A percentile compares a stretch with the other conserved stretches of the same genome.
phyloP scores from a whole-genome alignment of 495 filamentous ascomycete genomes.

The Hyaloscypha variabilis region DNA sequence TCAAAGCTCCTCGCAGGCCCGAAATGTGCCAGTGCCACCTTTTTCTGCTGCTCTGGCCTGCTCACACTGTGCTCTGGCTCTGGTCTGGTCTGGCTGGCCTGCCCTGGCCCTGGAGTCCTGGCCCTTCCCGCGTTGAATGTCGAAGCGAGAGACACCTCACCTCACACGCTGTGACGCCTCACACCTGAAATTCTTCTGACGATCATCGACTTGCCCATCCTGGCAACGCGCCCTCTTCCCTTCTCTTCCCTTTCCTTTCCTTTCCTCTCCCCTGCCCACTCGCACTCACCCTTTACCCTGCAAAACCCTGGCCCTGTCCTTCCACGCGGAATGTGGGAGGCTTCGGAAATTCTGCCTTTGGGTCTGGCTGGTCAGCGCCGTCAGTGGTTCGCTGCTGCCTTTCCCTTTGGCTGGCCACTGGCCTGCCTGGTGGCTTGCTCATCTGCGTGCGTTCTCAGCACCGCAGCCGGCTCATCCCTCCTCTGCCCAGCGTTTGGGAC shows the following conservation, averaged over 20 bases:
- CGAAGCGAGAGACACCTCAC: background rate
- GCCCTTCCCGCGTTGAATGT: background rate
- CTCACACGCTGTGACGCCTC: no score
- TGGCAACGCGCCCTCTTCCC: background rate
- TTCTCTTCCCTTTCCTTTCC: no score
- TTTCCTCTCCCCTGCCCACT: background rate
- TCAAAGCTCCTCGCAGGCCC: background rate
- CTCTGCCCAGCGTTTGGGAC: background rate
- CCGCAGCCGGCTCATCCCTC: background rate
- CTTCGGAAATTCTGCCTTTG: background rate
- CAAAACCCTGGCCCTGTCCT: background rate
- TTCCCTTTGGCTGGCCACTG: background rate
- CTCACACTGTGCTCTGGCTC: no score
- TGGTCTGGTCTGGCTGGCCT: no score
- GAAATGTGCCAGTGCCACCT: no score
- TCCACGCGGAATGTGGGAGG: background rate
- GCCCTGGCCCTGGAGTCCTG: no score
- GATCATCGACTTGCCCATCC: constrained; percentile 8
- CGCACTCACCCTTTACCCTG: background rate
- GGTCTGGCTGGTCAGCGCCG: no score
- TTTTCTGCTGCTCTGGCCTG: no score
- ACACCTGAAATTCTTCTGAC: constrained; percentile 1
- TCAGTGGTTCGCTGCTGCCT: no score
- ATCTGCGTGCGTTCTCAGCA: background rate
- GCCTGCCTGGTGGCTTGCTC: constrained; percentile 1